A percentile compares a stretch with the other conserved stretches of the same genome.
These are phyloP conservation scores for Botryotinia globosa DNA, from an alignment of 2,329 filamentous ascomycete genomes.

Conservation along the genomic window DNA sequence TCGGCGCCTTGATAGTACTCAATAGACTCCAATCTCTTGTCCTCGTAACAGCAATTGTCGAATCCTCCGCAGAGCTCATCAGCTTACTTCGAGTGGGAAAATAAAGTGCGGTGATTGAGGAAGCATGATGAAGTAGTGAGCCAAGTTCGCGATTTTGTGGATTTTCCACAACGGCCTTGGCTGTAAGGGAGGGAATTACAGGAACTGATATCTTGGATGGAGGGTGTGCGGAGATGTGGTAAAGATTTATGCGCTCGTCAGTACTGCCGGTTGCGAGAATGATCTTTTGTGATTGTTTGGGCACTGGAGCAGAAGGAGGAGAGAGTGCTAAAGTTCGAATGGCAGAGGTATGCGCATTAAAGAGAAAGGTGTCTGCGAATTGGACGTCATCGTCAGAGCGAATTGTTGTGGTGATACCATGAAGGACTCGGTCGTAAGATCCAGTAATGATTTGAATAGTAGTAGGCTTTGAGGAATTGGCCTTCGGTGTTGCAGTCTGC, in stretches of 20 bases:
- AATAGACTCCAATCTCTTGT: constrained; percentile 88
- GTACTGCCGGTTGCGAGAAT: constrained; percentile 88
- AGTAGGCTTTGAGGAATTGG: constrained; percentile 38
- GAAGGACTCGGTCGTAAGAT: constrained; percentile 89
- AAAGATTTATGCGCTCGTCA: constrained; percentile 93
- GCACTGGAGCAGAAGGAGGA: constrained; percentile 61
- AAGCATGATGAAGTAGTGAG: constrained; percentile 79
- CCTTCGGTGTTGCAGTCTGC: constrained; percentile 25
- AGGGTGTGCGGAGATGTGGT: constrained; percentile 74
- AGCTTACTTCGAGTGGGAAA: constrained; percentile 88
- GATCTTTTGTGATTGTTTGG: constrained; percentile 71
- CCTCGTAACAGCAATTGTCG: constrained; percentile 81
- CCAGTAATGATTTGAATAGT: constrained; percentile 89
- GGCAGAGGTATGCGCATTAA: constrained; percentile 87
- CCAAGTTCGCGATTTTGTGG: constrained; percentile 85
- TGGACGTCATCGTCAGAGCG: constrained; percentile 48
- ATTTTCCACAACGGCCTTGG: constrained; percentile 77
- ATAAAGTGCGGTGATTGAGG: constrained; percentile 72
- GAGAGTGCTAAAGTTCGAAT: constrained; percentile 88
- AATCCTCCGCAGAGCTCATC: constrained; percentile 84
- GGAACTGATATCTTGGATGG: constrained; percentile 56
- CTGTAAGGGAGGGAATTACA: constrained; percentile 64
- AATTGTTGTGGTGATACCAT: constrained; percentile 81
- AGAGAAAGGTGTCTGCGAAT: constrained; percentile 91
- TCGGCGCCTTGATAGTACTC: constrained; percentile 83